These are phyloP conservation scores for Beauveria brongniartii DNA, from an alignment of 2,329 filamentous ascomycete genomes.

Conservation along the genomic window DNA sequence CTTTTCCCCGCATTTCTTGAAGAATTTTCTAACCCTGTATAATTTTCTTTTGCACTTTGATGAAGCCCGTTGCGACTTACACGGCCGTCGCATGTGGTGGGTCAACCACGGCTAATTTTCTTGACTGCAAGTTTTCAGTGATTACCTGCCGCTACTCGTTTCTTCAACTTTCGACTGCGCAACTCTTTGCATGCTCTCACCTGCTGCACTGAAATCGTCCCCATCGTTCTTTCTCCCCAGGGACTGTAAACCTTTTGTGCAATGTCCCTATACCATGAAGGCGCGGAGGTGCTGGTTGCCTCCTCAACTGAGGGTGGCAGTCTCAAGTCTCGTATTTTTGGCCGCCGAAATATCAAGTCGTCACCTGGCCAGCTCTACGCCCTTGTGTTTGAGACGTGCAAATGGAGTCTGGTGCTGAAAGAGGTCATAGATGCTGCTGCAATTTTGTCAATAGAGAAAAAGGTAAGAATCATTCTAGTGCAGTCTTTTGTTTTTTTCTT, in stretches of 20 bases:
- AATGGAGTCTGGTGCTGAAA: slow-evolving; percentile 81
- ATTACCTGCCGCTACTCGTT: not conserved
- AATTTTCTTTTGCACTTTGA: too few species aligned
- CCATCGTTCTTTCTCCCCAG: not conserved
- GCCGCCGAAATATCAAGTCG: slow-evolving; percentile 65
- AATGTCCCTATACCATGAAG: slow-evolving; percentile 96
- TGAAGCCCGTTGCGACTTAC: slow-evolving; percentile 6
- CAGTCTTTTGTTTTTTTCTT: not conserved
- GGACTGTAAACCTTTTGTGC: too few species aligned
- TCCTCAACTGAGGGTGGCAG: slow-evolving; percentile 55
- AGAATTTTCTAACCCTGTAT: too few species aligned
- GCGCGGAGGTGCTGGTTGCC: slow-evolving; percentile 64
- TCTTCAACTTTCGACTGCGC: not conserved
- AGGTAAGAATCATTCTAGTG: slow-evolving; percentile 45
- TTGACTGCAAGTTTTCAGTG: slow-evolving; percentile 1
- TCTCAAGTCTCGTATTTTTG: slow-evolving; percentile 78
- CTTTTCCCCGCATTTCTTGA: not conserved
- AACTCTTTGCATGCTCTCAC: not conserved
- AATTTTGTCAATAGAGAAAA: slow-evolving; percentile 71
- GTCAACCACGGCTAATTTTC: slow-evolving; percentile 6
- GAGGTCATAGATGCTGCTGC: slow-evolving; percentile 81
- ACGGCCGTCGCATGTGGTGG: slow-evolving; percentile 17
- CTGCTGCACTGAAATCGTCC: not conserved
- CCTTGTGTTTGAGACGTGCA: slow-evolving; percentile 74
- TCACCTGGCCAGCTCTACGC: slow-evolving; percentile 79